These are phyloP conservation scores for Fusarium sp. DNA, from an alignment of 2,329 filamentous ascomycete species.

Conservation along the genomic window DNA sequence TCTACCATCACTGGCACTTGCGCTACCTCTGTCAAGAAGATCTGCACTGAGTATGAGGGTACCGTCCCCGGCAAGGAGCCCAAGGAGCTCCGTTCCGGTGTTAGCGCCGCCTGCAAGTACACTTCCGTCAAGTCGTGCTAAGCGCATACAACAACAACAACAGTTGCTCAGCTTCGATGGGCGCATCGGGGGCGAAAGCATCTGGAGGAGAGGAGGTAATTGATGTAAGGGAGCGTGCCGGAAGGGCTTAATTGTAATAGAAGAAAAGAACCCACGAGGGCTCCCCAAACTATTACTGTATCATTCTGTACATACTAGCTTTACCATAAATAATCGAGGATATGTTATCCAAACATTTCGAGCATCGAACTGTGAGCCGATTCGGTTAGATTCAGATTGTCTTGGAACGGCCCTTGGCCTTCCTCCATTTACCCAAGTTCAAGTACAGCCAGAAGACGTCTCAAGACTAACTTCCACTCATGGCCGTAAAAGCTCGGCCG, in stretches of 20 bases:
- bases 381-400: not conserved
- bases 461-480: not conserved
- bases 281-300: not conserved
- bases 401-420: not conserved
- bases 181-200: not conserved
- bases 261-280: not conserved
- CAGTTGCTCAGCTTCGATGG: not conserved
- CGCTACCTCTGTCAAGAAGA: conserved; percentile 37
- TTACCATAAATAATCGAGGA: not conserved
- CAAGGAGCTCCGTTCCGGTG: conserved; percentile 38
- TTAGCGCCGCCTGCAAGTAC: conserved; percentile 40
- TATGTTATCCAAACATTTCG: not conserved
- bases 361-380: not conserved
- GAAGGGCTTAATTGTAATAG: not conserved
- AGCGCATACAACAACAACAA: not conserved
- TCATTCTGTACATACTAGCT: conserved; percentile 1
- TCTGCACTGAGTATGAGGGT: conserved; percentile 40
- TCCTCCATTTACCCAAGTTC: not conserved
- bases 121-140: conserved; percentile 39
- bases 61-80: conserved; percentile 42
- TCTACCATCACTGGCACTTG: conserved; percentile 36
- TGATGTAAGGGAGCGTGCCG: not conserved
- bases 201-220: not conserved
- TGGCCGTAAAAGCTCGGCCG: not conserved
- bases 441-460: not conserved